A percentile compares a stretch with the other conserved stretches of the same genome.
Evolutionary conservation across 2,329 filamentous ascomycete species (phyloP).

Genomic region (Bimuria novae-zelandiae): DNA sequence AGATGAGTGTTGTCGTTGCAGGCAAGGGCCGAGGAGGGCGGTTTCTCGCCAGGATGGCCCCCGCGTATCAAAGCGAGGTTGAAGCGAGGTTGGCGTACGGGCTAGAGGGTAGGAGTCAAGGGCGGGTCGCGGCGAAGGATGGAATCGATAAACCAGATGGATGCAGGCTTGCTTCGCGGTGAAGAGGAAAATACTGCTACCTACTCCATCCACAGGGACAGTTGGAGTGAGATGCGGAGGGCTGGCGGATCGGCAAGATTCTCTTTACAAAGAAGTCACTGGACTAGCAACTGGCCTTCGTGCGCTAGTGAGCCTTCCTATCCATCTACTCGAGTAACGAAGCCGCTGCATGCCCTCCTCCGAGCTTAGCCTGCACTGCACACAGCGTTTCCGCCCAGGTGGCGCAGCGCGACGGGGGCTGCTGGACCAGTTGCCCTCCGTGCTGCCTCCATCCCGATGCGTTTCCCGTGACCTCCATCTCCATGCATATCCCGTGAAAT

Average conservation of each 20-base stretch:
- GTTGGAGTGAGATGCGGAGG: not conserved
- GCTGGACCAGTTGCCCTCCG: not conserved
- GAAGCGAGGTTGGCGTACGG: slow-evolving; percentile 2
- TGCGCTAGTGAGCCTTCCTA: not conserved
- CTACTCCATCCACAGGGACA: not conserved
- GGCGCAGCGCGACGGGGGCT: not conserved
- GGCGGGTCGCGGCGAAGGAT: slow-evolving; percentile 8
- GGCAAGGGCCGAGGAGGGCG: not conserved
- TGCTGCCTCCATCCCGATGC: not conserved
- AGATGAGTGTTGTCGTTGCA: slow-evolving; percentile 3
- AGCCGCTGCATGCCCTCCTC: slow-evolving; percentile 1
- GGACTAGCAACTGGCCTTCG: not conserved
- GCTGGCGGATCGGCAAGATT: not conserved
- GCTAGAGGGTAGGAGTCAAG: not conserved
- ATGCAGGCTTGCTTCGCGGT: not conserved
- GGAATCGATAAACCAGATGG: not conserved
- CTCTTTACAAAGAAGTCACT: slow-evolving; percentile 7
- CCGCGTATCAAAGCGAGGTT: slow-evolving; percentile 8
- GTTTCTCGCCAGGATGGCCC: slow-evolving; percentile 9
- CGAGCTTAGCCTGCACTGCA: not conserved
- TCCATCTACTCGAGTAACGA: not conserved
- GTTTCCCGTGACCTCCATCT: no score
- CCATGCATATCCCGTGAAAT: not conserved
- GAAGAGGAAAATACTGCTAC: not conserved
- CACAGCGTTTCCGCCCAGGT: slow-evolving; percentile 3